phyloP scores from a whole-genome alignment of 768 basidiomycete species.

The Mycena vulgaris region DNA sequence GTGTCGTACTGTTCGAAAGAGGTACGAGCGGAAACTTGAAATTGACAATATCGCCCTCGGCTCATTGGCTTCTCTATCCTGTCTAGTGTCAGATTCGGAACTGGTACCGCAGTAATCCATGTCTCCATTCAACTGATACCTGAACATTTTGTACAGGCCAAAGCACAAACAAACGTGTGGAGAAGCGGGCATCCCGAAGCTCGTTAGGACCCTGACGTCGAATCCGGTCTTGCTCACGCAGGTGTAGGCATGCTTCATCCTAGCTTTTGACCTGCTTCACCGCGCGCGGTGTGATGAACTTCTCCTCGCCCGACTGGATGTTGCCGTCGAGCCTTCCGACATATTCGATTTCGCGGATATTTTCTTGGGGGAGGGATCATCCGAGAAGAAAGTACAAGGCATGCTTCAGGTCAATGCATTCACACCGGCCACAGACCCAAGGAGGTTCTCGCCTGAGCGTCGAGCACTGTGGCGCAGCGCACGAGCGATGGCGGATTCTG shows the following conservation, averaged over 20 bases:
- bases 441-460: not conserved
- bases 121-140: conserved; percentile 11
- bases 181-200: conserved; percentile 12
- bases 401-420: conserved; percentile 19
- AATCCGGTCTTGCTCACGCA: conserved; percentile 13
- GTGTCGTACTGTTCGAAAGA: conserved; percentile 19
- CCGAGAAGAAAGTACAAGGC: conserved; percentile 11
- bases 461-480: conserved; percentile 1
- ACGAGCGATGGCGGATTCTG: conserved; percentile 13
- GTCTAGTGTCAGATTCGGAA: conserved; percentile 11
- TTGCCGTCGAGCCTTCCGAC: conserved; percentile 17
- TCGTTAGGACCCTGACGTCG: conserved; percentile 9
- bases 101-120: conserved; percentile 14
- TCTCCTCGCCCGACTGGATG: conserved; percentile 14
- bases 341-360: conserved; percentile 15
- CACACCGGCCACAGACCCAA: conserved; percentile 10
- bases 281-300: conserved; percentile 7
- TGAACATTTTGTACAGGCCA: conserved; percentile 11
- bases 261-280: conserved; percentile 9
- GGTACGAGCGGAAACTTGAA: conserved; percentile 13
- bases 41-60: not conserved
- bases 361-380: conserved; percentile 3
- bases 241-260: conserved; percentile 11
- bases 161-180: conserved; percentile 8
- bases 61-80: conserved; percentile 5